phyloP scores from a whole-genome alignment of 73 alveolate genomes.

The Effrenium voratum region DNA sequence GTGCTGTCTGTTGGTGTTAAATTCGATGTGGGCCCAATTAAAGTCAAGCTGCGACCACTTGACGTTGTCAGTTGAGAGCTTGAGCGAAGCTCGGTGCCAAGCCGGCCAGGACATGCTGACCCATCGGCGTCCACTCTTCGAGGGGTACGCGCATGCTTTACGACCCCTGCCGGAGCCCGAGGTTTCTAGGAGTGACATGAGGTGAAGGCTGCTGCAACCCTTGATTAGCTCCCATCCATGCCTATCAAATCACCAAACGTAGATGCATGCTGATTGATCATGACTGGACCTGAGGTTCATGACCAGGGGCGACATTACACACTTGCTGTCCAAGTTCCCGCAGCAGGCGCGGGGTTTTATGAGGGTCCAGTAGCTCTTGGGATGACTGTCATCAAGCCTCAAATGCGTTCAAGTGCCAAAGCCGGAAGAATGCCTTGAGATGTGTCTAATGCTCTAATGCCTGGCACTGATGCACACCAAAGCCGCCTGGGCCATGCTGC shows the following conservation, averaged over 20 bases:
- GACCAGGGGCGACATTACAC: conserved; percentile 89
- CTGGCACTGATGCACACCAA: not conserved
- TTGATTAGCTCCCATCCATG: not conserved
- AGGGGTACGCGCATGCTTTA: conserved; percentile 86
- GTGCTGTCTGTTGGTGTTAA: no score
- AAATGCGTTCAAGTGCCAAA: no score
- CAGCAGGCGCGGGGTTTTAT: conserved; percentile 55
- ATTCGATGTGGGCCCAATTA: no score
- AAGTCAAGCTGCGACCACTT: no score
- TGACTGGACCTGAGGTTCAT: conserved; percentile 26
- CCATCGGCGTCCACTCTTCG: conserved; percentile 91
- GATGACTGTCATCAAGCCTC: no score
- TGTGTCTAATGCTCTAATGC: no score
- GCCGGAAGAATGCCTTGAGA: no score
- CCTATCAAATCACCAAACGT: no score
- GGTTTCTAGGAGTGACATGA: not conserved
- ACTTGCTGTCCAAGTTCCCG: conserved; percentile 70
- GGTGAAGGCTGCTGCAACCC: not conserved
- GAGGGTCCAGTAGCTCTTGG: no score
- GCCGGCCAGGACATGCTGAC: conserved; percentile 79
- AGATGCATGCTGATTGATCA: not conserved
- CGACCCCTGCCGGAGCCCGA: conserved; percentile 38
- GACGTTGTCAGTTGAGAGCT: no score
- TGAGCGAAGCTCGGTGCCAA: not conserved
- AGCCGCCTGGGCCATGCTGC: not conserved